phyloP scores from a whole-genome alignment of 179 eudicot genomes.

The Heliamphora pulchella region DNA sequence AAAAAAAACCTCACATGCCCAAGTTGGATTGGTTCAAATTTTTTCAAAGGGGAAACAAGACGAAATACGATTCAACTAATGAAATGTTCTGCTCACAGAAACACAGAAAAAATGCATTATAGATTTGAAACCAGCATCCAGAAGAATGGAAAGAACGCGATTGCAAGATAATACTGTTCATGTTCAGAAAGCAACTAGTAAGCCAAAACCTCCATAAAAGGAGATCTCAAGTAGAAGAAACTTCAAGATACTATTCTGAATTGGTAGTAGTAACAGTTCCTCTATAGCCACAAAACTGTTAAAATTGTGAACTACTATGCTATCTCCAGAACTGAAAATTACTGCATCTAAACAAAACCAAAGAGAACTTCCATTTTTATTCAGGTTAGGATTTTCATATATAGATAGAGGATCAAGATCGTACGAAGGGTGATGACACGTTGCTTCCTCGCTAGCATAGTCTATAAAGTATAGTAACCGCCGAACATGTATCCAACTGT shows the following conservation, averaged over 20 bases:
- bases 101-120: too few species aligned
- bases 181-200: too few species aligned
- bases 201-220: neutral
- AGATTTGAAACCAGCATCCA: too few species aligned
- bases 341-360: neutral
- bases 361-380: neutral
- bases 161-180: too few species aligned
- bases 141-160: too few species aligned
- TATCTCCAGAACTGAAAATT: neutral
- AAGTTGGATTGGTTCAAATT: too few species aligned
- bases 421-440: neutral
- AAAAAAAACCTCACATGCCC: too few species aligned
- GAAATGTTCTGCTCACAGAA: too few species aligned
- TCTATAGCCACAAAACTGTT: slow-evolving; percentile 4
- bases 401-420: neutral
- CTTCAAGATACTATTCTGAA: neutral
- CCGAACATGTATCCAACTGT: neutral
- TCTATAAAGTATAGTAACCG: neutral
- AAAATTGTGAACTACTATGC: neutral
- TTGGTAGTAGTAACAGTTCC: neutral
- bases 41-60: too few species aligned
- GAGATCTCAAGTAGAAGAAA: neutral
- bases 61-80: too few species aligned
- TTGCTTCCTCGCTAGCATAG: slow-evolving; percentile 5
- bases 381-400: neutral